These are phyloP conservation scores for Cystobasidiaceae sp. DNA, from an alignment of 1,284 basidiomycete genomes.

Conservation along the genomic window DNA sequence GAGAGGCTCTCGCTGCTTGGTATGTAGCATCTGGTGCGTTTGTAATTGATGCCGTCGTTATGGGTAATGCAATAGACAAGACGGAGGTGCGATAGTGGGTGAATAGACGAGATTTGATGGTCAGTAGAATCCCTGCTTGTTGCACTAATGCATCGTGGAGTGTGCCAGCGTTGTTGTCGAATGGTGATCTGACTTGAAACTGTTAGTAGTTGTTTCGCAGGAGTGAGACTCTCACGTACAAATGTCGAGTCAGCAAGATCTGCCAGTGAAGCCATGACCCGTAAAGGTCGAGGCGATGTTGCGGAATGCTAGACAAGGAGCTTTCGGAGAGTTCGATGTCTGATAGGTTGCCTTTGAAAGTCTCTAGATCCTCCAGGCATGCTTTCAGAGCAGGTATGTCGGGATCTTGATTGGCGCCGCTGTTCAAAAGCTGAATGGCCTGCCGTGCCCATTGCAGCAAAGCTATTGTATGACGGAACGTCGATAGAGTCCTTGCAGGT, in stretches of 20 bases:
- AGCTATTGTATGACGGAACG: not conserved
- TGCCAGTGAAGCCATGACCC: slow-evolving; percentile 10
- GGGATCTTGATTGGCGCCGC: not conserved
- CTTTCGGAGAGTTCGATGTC: not conserved
- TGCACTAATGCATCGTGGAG: slow-evolving; percentile 1
- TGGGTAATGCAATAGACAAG: not conserved
- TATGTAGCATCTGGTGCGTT: not conserved
- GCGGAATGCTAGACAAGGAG: not conserved
- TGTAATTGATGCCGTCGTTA: not conserved
- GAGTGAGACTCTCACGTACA: not conserved
- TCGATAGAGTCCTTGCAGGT: slow-evolving; percentile 10
- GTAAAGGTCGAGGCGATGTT: slow-evolving; percentile 16
- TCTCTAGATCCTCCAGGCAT: slow-evolving; percentile 4
- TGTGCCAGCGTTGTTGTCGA: not conserved
- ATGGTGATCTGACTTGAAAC: not conserved
- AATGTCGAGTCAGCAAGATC: not conserved
- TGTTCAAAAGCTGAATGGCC: not conserved
- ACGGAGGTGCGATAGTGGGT: slow-evolving; percentile 15
- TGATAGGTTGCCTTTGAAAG: not conserved
- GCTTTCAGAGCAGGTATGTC: not conserved
- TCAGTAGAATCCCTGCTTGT: slow-evolving; percentile 6
- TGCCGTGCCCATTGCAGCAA: not conserved
- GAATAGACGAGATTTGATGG: not conserved
- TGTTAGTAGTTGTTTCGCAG: not conserved
- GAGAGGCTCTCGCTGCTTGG: not conserved